Evolutionary conservation across 164 flowering plant genomes (phyloP).

Genomic region (Macadamia integrifolia): DNA sequence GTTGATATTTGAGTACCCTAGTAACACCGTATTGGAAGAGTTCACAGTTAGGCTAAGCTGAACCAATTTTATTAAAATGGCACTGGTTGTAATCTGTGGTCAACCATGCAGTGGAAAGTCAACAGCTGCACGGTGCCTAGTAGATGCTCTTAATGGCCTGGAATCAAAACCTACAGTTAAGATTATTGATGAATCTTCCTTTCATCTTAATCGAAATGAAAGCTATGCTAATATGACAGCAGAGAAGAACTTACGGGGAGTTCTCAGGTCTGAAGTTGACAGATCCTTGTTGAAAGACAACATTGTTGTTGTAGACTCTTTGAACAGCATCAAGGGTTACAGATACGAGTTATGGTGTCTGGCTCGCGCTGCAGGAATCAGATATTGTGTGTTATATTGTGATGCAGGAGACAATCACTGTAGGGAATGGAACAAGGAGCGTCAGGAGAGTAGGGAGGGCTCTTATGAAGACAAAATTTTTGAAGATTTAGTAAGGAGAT

Average conservation of each 20-base stretch:
- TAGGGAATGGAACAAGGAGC: slow-evolving; percentile 74
- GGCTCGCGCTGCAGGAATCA: slow-evolving; percentile 90
- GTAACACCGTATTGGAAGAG: not conserved
- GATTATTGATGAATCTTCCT: slow-evolving; percentile 66
- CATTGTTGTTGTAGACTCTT: slow-evolving; percentile 78
- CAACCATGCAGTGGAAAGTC: slow-evolving; percentile 99
- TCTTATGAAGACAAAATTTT: slow-evolving; percentile 67
- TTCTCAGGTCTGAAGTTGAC: slow-evolving; percentile 85
- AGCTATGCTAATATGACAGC: slow-evolving; percentile 66
- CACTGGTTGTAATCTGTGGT: slow-evolving; percentile 94
- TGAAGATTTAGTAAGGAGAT: slow-evolving; percentile 83
- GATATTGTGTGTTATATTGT: slow-evolving; percentile 79
- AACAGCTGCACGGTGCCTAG: slow-evolving; percentile 57
- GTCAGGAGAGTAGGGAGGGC: slow-evolving; percentile 47
- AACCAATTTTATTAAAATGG: slow-evolving; percentile 39
- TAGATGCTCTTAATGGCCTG: slow-evolving; percentile 52
- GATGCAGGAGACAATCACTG: slow-evolving; percentile 61
- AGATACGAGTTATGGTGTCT: slow-evolving; percentile 96
- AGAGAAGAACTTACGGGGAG: slow-evolving; percentile 85
- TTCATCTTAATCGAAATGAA: slow-evolving; percentile 75
- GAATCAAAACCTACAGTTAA: slow-evolving; percentile 42
- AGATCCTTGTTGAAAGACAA: slow-evolving; percentile 62
- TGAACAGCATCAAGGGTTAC: slow-evolving; percentile 95
- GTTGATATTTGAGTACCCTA: too few relatives aligned
- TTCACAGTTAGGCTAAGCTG: not conserved